These are phyloP conservation scores for Clavariopsis aquatica DNA, from an alignment of 495 filamentous ascomycete genomes.

Conservation along the genomic window DNA sequence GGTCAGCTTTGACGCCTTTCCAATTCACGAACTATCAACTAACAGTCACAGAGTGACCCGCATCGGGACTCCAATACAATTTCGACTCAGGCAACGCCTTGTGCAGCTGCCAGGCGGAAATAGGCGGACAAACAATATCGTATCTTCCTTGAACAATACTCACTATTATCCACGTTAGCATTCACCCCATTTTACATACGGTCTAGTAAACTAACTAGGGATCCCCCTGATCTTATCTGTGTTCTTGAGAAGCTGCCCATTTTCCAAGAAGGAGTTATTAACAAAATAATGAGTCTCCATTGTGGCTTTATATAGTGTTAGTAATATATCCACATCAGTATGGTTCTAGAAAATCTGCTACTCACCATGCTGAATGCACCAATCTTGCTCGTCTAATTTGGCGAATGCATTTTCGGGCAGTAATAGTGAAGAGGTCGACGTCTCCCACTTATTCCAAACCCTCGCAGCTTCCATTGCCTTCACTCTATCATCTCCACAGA, in stretches of 20 bases:
- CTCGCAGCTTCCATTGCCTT: conserved; percentile 16
- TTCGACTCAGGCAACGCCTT: conserved; percentile 45
- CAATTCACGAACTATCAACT: conserved; percentile 2
- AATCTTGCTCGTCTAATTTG: conserved; percentile 41
- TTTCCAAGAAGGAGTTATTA: conserved; percentile 46
- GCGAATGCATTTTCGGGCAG: neutral
- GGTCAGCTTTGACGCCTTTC: neutral
- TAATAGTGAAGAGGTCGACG: conserved; percentile 19
- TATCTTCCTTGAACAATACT: conserved; percentile 51
- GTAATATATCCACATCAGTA: too few species aligned
- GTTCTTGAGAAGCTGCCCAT: conserved; percentile 46
- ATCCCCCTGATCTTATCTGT: conserved; percentile 48
- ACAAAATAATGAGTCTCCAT: conserved; percentile 48
- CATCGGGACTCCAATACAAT: conserved; percentile 44
- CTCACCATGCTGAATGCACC: conserved; percentile 41
- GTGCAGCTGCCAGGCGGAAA: conserved; percentile 49
- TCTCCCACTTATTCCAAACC: conserved; percentile 48
- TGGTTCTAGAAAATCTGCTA: too few species aligned
- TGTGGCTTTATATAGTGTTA: conserved; percentile 29
- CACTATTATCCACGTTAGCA: conserved; percentile 6
- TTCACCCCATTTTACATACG: neutral
- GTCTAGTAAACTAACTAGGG: conserved; percentile 38
- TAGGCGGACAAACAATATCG: conserved; percentile 49
- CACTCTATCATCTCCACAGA: conserved; percentile 40
- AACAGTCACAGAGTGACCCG: conserved; percentile 31